Evolutionary conservation across 352 stramenopile species (phyloP).

Genomic region (Phytophthora parvispora): DNA sequence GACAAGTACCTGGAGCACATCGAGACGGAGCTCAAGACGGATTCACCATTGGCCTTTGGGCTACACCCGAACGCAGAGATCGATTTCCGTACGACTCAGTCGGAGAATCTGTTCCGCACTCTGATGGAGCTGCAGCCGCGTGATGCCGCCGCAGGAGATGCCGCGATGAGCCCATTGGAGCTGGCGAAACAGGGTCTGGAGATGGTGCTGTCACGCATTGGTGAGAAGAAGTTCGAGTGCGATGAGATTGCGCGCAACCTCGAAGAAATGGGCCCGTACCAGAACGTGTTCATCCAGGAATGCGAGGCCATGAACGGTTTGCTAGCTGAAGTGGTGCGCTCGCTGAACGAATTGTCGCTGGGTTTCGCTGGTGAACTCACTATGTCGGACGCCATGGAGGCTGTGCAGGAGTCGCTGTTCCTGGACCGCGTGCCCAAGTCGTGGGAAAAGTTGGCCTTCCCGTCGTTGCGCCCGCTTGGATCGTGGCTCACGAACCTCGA

Average conservation of each 20-base stretch:
- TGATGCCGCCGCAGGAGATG: constrained; percentile 89
- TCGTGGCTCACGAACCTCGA: constrained; percentile 97
- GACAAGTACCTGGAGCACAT: constrained; percentile 99
- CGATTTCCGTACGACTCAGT: constrained; percentile 98
- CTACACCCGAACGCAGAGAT: constrained; percentile 99
- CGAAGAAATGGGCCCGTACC: constrained; percentile 96
- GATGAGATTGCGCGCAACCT: constrained; percentile 96
- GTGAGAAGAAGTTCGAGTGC: constrained; percentile 98
- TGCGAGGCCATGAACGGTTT: constrained; percentile 98
- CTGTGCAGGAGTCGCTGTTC: constrained; percentile 95
- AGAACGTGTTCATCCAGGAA: constrained; percentile 99
- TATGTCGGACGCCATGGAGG: constrained; percentile 98
- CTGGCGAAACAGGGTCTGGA: constrained; percentile 92
- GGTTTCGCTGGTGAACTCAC: constrained; percentile 98
- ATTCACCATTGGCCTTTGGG: constrained; percentile 98
- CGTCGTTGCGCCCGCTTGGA: constrained; percentile 90
- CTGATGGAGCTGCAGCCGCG: constrained; percentile 97
- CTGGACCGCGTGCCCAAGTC: constrained; percentile 93
- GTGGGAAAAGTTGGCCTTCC: constrained; percentile 97
- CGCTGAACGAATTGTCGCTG: constrained; percentile 97
- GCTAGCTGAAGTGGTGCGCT: constrained; percentile 96
- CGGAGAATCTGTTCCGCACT: constrained; percentile 96
- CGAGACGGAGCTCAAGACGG: constrained; percentile 95
- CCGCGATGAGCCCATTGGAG: constrained; percentile 93
- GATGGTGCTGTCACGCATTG: constrained; percentile 96